These are phyloP conservation scores for Erodium maritimum DNA, from an alignment of 345 rosid genomes.

Conservation along the genomic window DNA sequence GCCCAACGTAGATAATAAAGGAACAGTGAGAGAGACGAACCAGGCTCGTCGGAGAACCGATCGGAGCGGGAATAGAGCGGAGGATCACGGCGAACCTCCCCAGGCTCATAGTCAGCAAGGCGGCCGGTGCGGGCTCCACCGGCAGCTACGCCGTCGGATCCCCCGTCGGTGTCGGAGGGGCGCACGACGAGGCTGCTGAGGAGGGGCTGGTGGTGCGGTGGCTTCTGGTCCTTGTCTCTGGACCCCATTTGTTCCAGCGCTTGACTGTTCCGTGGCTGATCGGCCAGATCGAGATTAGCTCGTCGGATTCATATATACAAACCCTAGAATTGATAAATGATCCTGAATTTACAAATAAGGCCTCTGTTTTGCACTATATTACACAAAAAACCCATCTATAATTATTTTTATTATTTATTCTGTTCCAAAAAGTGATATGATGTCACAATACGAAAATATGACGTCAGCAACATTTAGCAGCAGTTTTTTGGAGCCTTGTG, in stretches of 20 bases:
- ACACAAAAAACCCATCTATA: too few species aligned
- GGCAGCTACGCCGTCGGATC: constrained; percentile 11
- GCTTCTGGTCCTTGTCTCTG: constrained; percentile 46
- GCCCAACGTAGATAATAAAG: not conserved
- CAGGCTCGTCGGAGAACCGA: constrained; percentile 48
- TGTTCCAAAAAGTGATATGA: too few species aligned
- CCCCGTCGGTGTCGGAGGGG: constrained; percentile 41
- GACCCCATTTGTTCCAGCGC: constrained; percentile 49
- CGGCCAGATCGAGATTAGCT: not conserved
- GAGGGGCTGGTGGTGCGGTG: constrained; percentile 53
- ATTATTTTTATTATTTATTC: too few species aligned
- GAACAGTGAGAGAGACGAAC: constrained; percentile 22
- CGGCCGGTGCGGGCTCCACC: constrained; percentile 25
- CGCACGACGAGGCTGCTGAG: constrained; percentile 83
- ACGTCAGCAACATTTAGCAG: too few species aligned
- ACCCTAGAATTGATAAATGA: constrained; percentile 5
- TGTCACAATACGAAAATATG: too few species aligned
- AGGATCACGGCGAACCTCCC: constrained; percentile 57
- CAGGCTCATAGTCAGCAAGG: constrained; percentile 49
- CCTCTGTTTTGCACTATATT: too few species aligned
- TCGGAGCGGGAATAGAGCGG: constrained; percentile 41
- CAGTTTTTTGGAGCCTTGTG: too few species aligned
- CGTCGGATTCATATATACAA: not conserved
- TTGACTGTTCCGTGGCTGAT: not conserved
- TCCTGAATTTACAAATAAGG: too few species aligned